Conservation (phyloP, 441 rosid genomes). For the Pelargonium fulgidum region DNA sequence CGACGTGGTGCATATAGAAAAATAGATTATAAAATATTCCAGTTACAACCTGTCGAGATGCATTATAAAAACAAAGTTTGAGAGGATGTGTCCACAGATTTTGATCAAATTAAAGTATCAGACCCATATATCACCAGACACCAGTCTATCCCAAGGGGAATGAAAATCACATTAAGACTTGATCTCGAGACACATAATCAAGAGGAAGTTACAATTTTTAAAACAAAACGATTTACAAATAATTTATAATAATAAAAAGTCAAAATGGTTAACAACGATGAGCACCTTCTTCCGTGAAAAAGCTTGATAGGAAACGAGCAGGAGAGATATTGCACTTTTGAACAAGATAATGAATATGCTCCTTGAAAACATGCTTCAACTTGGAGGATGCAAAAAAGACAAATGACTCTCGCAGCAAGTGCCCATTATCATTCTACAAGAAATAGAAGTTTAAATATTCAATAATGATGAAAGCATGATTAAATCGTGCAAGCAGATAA, state of each 20-base stretch:
- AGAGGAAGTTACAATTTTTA: not conserved
- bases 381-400: constrained; percentile 55
- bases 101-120: not conserved
- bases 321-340: constrained; percentile 65
- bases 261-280: constrained; percentile 4
- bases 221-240: not conserved
- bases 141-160: not conserved
- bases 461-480: not conserved
- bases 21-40: not conserved
- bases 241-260: not conserved
- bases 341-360: constrained; percentile 57
- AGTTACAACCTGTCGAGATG: not conserved
- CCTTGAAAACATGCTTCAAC: constrained; percentile 50
- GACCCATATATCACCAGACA: not conserved
- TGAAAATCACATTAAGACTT: not conserved
- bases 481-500: not conserved
- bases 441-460: not conserved
- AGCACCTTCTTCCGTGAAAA: constrained; percentile 73
- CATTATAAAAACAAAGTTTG: not conserved
- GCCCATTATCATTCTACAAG: constrained; percentile 51
- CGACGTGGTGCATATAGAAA: not conserved
- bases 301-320: constrained; percentile 48
- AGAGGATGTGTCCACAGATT: not conserved
- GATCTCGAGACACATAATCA: not conserved
- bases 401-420: constrained; percentile 52